Percentiles rank a stretch among this genome's conserved stretches.
Conservation (phyloP, 768 basidiomycete genomes). For the Kwoniella sp. region DNA sequence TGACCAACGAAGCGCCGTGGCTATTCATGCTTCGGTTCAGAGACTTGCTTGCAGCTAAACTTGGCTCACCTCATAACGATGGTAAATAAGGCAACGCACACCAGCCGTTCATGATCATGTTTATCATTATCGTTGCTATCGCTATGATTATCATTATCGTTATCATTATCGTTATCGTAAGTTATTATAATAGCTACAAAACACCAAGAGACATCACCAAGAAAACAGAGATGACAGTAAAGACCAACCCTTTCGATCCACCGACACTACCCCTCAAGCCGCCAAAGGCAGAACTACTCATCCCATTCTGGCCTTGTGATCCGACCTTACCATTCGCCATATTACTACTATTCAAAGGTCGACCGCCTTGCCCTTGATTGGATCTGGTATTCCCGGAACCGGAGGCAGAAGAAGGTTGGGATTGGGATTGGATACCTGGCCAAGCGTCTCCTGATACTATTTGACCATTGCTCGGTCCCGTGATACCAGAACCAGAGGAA, state of each 20-base stretch:
- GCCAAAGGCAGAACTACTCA: neutral
- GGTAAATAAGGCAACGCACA: too few relatives aligned
- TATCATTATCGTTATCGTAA: too few relatives aligned
- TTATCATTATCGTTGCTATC: neutral
- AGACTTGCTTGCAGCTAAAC: too few relatives aligned
- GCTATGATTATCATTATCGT: neutral
- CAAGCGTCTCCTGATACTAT: neutral
- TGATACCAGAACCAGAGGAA: neutral
- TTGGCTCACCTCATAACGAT: too few relatives aligned
- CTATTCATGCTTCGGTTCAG: too few relatives aligned
- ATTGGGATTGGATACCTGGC: constrained; percentile 4
- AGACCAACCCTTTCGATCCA: neutral
- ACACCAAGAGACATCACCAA: neutral
- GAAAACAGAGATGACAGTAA: neutral
- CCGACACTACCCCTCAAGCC: neutral
- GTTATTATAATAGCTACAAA: neutral
- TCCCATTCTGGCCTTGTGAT: neutral
- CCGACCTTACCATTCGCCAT: neutral
- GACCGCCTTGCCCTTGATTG: neutral
- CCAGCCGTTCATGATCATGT: neutral
- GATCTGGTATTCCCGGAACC: neutral
- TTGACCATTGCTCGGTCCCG: neutral
- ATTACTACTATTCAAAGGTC: neutral
- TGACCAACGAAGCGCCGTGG: too few relatives aligned
- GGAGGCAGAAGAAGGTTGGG: neutral